phyloP scores from a whole-genome alignment of 805 yeast species.

The Huiozyma naganishii region DNA sequence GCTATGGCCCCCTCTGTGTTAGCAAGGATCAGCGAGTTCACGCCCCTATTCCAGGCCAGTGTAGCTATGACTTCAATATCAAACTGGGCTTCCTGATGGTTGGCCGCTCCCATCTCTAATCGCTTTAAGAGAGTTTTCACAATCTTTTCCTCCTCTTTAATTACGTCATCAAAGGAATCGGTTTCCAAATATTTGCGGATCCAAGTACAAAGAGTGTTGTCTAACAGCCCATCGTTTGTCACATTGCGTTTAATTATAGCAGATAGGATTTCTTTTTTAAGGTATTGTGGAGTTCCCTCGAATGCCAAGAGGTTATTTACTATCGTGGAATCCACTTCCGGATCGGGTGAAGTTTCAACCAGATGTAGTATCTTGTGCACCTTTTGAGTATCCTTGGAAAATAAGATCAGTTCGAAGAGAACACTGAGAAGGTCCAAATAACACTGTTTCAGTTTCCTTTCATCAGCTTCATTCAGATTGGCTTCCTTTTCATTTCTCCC shows the following conservation, averaged over 20 bases:
- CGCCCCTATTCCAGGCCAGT: conserved; percentile 32
- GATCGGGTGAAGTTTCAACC: conserved; percentile 6
- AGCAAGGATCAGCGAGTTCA: conserved; percentile 17
- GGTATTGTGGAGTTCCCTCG: conserved; percentile 10
- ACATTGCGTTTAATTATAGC: conserved; percentile 19
- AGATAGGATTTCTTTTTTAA: conserved; percentile 12
- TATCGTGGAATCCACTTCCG: conserved; percentile 18
- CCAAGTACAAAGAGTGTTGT: conserved; percentile 23
- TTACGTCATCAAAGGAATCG: background rate
- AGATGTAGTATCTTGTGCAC: conserved; percentile 14
- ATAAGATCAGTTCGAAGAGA: conserved; percentile 19
- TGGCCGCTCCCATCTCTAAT: conserved; percentile 1
- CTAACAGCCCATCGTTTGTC: conserved; percentile 4
- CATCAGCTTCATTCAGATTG: background rate
- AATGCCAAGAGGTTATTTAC: conserved; percentile 9
- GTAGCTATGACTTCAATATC: conserved; percentile 32
- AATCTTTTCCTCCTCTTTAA: background rate
- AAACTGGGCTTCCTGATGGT: conserved; percentile 8
- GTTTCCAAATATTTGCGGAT: conserved; percentile 16
- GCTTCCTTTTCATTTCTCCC: conserved; percentile 4
- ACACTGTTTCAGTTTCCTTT: conserved; percentile 11
- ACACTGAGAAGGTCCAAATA: conserved; percentile 15
- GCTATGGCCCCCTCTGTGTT: conserved; percentile 12
- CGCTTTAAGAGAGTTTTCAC: background rate
- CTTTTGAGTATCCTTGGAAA: conserved; percentile 14